These are phyloP conservation scores for Dryas alaskensis DNA, from an alignment of 306 rosid genomes.

Conservation along the genomic window DNA sequence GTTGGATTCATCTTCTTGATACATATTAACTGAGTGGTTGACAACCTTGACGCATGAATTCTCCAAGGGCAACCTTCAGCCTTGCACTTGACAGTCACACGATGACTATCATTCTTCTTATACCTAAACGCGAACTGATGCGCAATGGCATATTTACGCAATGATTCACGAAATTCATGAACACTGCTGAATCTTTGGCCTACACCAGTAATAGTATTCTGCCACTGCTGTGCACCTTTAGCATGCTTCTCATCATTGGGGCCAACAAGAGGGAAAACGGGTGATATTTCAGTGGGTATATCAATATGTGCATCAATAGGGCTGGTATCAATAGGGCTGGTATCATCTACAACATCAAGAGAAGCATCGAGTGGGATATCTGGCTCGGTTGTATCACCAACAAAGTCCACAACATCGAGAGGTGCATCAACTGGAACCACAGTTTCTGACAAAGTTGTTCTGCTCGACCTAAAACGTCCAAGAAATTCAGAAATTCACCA, in stretches of 20 bases:
- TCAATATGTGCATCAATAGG: conserved; percentile 47
- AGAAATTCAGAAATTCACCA: conserved; percentile 23
- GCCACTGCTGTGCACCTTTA: conserved; percentile 91
- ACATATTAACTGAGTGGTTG: conserved; percentile 90
- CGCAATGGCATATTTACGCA: conserved; percentile 97
- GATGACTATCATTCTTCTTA: conserved; percentile 97
- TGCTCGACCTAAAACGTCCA: conserved; percentile 73
- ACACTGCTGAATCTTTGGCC: conserved; percentile 92
- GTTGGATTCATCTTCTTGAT: conserved; percentile 87
- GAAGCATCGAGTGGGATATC: conserved; percentile 41
- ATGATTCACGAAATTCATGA: conserved; percentile 83
- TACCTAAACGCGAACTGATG: conserved; percentile 92
- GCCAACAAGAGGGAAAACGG: conserved; percentile 38
- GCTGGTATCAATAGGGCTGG: conserved; percentile 56
- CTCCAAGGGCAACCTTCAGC: conserved; percentile 99
- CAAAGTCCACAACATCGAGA: conserved; percentile 33
- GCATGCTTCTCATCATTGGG: conserved; percentile 56
- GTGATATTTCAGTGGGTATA: conserved; percentile 44
- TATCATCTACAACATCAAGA: conserved; percentile 46
- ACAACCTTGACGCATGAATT: conserved; percentile 94
- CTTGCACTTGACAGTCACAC: conserved; percentile 97
- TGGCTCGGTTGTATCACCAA: conserved; percentile 41
- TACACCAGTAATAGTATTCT: conserved; percentile 87
- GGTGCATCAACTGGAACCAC: conserved; percentile 53
- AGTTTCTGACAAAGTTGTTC: conserved; percentile 92